Base-by-base conservation (phyloP, 179 eudicot species). In the Patellifolia procumbens region DNA sequence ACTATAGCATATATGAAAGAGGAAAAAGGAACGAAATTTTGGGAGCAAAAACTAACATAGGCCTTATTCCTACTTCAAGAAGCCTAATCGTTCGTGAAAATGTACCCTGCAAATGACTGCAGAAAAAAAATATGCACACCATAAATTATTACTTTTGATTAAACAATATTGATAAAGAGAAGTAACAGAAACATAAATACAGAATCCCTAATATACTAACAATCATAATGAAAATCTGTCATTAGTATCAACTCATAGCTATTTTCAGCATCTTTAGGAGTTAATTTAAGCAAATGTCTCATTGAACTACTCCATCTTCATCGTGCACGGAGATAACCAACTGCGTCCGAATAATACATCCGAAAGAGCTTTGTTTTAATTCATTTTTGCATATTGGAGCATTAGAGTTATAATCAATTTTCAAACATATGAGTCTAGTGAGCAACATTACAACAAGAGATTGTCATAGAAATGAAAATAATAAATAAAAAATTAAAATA, bases 21-120 rank as follows among this genome's bases (percentile, higher is more conserved):
- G n/a, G n/a, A n/a, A n/a, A n/a, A n/a, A n/a, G n/a, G n/a, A n/a
- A n/a, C n/a, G n/a, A n/a, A n/a, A n/a, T n/a, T n/a, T n/a, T n/a
- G 13, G 49, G 65, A 70, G 55, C 48, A 72, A 52, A 22, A 76
- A 83, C 72, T 82, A 88, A 94, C 97, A 92, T 91, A 58, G 98
- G 98, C 89, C 90, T 92, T 72, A 94, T 83, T 72, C 98, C 98
- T 62, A 96, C 88, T 84, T 94, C 98, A 69, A 94, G 86, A 81
- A 94, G 96, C 81, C 98, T 88, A 73, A 92, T 92, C 39, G 97
- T 94, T 77, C 97, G 88, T 32, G 87, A 79, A 81, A 94, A 88
- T 97, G 92, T 94, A 56, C 98, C 98, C 84, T 90, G 96, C 91
- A 94, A 85, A 85, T 94, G 98, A 86, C 98, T 94, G 77, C 80